Base-by-base conservation (phyloP, 2,329 filamentous ascomycete species). In the Pseudocercospora crystallina region DNA sequence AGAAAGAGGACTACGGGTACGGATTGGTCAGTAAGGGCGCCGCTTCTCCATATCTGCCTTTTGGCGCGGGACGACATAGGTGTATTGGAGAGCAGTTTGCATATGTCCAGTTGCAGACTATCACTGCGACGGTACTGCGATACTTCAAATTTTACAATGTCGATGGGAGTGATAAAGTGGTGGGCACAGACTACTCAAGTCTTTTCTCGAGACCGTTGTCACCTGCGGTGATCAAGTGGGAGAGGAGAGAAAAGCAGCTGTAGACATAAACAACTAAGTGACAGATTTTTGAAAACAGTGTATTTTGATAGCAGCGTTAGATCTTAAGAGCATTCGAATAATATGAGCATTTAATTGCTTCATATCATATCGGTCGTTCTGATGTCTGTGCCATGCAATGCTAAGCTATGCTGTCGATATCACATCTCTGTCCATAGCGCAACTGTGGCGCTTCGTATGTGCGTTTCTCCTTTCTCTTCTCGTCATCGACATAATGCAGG, bases 21-120 rank as follows among this genome's bases (percentile, higher is more conserved):
- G 92, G 92, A 55, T 77, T 95, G 43, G 87, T 96, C 60, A 91
- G 84, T 79, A 96, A 96, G 78, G 92, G 92, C 49, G 86, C 89
- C 11, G 83, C 83, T 53, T 95, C 88, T 45, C 91, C 92, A 0
- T 97, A 96, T 70, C 82, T 97, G 41, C 92, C 92, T 2, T 97
- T 97, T 67, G 92, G 92, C 51, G 92, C 91, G 29, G 92, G 92
- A 36, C 80, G 92, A 61, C 92, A 97, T 73, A 81, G 92, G 60
- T 97, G 92, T 73, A 96, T 97, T 66, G 92, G 92, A 59, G 92
- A 97, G 78, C 90, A 96, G 66, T 97, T 96, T 70, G 92, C 92
- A 61, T 95, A 95, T 69, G 80, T 95, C 51, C 92, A 97, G 74
- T 78, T 97, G 56, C 86, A 91, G 68, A 90, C 89, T 38, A 95